Base-by-base conservation (phyloP, 2,329 filamentous ascomycete species). In the Dactylellina haptotyla region DNA sequence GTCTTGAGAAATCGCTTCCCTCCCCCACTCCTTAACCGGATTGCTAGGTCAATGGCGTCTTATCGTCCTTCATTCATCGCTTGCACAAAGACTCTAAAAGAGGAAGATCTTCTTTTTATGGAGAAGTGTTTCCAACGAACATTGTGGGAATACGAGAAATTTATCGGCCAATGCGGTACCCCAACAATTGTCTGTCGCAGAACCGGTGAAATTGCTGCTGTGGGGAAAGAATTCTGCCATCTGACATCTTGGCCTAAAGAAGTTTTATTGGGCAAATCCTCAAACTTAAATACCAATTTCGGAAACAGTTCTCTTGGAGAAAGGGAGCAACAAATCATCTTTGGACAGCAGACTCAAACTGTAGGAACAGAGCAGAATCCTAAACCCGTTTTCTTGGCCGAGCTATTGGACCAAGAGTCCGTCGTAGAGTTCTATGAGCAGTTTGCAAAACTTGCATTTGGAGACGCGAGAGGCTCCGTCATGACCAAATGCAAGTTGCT, bases 391-490 rank as follows among this genome's bases (percentile, higher is more conserved):
- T 97, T 97, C 79, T 85, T 98, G 51, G 92, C 94, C 0, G 94
- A 98, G 80, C 84, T 99, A 30, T 87, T 99, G 77, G 95, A 98
- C 78, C 93, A 97, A 76, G 92, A 97, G 78, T 93, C 90, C 66
- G 93, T 96, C 0, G 89, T 97, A 2, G 89, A 96, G 77, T 98
- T 97, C 80, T 97, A 97, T 80, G 93, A 97, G 77, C 93, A 98
- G 80, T 98, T 96, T 82, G 90, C 94, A 0, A 89, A 93, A 75
- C 85, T 98, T 1, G 94, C 94, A 0, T 98, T 97, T 81, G 92
- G 92, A 34, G 93, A 97, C 80, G 93, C 92, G 39, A 87, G 92
- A 30, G 93, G 93, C 14, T 91, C 89, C 77, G 92, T 96, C 48
- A 92, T 89, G 78, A 89, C 91, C 61, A 90, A 89, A 75, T 95